Evolutionary conservation across 352 stramenopile genomes (phyloP), one percentile per base, ranked within the genome.

Genomic region (Phytophthora boehmeriae): DNA sequence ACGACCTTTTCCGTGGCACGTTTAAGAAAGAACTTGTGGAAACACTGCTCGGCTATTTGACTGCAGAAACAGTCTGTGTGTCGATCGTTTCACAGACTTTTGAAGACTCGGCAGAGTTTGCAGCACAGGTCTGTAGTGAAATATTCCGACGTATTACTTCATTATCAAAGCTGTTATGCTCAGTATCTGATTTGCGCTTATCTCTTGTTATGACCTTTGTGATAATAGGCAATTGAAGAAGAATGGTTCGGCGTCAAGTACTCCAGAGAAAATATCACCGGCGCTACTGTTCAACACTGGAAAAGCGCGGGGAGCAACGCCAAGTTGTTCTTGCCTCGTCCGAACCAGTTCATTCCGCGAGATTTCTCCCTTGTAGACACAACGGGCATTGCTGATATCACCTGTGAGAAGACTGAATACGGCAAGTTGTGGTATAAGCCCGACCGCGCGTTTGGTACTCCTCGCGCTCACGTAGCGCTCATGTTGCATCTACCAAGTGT

Each of bases 231-330:
- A 9, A 35, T 71, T n/a, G 47, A 76, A 52, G 83, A 92, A 47
- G 36, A 83, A 25, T 92, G 83, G 83, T 92, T 90, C 61, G 67
- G 66, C 22, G 68, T 89, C 30, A 75, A 69, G 53, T 92, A 92
- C 55, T 64, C 65, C 2, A 77, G 63, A 22, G 75, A 89, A 41
- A 44, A 69, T 22, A 77, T 92, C 32, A 43, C 41, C 11, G 39
- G 66, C 8, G 39, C 46, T 8, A 64, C 64, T 32, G 63, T 88
- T 20, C 25, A 66, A 16, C 42, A 45, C 35, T 92, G 83, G 83
- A 75, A 69, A 49, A 65, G 49, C 19, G 66, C 57, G 22, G 51
- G 46, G 19, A 35, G 39, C 32, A 89, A 90, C 43, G 13, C 66
- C 0, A 73, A 77, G 43, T 66, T 92, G 48, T 65, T 75, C 38